Evolutionary conservation across 2,329 filamentous ascomycete species (phyloP), one percentile per base, ranked within the genome.

Genomic region (Mycosphaerella arachidis): DNA sequence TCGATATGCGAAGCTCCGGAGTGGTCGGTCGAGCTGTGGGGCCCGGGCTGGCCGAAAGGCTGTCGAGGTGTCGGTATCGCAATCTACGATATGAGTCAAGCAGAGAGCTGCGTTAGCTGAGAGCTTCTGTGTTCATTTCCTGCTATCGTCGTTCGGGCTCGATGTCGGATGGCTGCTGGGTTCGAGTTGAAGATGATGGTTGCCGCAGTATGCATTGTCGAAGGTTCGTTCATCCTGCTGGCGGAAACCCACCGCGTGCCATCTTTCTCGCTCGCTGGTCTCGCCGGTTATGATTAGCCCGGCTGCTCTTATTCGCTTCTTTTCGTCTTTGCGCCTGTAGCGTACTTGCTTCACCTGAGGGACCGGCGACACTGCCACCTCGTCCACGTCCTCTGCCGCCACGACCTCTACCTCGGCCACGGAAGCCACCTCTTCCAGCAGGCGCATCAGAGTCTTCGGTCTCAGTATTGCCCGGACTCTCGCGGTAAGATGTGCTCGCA

Each of bases 231-330:
- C 59, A 79, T 7, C 76, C 78, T 10, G 24, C 24, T 24, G 24
- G 24, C 3, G 78, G 58, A 62, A 81, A 77, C 1, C 83, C 83
- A 55, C 79, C 84, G 62, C 83, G 77, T 2, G 84, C 83, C 77
- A 86, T 83, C 73, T 86, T 86, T 71, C 76, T 83, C 50, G 83
- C 84, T 59, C 84, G 75, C 68, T 84, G 82, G 71, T 95, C 89
- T 53, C 91, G 83, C 29, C 92, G 84, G 73, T 91, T 94, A 72
- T 96, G 92, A 71, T 96, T 96, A 33, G 91, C 92, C 62, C 88
- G 81, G 24, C 88, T 90, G 2, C 87, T 82, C 74, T 96, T 96
- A 67, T 50, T 89, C 29, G 89, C 86, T 71, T 96, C 92, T 72
- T 96, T 96, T 63, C 84, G 82, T 68, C 86, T 82, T 66, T 91